Conservation (phyloP, 192 early-diverging fungal genomes). For the Coemansia pectinata region DNA sequence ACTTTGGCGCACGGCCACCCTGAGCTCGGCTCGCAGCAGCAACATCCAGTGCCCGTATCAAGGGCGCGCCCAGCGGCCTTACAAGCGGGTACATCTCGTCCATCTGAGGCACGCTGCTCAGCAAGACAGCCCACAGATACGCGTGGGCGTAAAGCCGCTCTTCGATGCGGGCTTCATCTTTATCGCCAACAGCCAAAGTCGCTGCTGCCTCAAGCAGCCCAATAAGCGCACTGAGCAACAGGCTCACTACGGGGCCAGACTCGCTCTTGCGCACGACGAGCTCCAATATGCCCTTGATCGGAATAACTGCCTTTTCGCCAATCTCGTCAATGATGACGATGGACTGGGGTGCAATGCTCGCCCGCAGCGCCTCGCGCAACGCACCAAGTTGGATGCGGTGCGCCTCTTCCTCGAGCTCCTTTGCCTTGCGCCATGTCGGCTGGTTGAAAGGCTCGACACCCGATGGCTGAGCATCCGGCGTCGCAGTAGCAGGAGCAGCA, state of each 20-base stretch:
- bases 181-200: background rate
- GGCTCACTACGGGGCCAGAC: slow-evolving; percentile 12
- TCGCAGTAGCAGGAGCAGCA: slow-evolving; percentile 61
- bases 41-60: slow-evolving; percentile 33
- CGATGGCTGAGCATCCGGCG: background rate
- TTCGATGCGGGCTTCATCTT: slow-evolving; percentile 10
- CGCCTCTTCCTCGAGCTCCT: slow-evolving; percentile 31
- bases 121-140: slow-evolving; percentile 49
- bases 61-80: slow-evolving; percentile 12
- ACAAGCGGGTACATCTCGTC: slow-evolving; percentile 42
- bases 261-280: slow-evolving; percentile 45
- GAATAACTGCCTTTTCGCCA: slow-evolving; percentile 38
- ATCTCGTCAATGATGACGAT: slow-evolving; percentile 41
- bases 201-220: slow-evolving; percentile 30
- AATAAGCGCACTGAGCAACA: slow-evolving; percentile 40
- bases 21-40: slow-evolving; percentile 21
- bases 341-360: slow-evolving; percentile 51
- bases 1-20: slow-evolving; percentile 22
- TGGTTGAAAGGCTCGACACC: slow-evolving; percentile 34
- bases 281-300: slow-evolving; percentile 37
- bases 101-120: slow-evolving; percentile 32
- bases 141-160: slow-evolving; percentile 47
- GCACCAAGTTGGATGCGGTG: slow-evolving; percentile 25
- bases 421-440: slow-evolving; percentile 37
- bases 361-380: slow-evolving; percentile 57